Base-by-base conservation (phyloP, 331 rosid genomes). In the Stylosanthes scabra region DNA sequence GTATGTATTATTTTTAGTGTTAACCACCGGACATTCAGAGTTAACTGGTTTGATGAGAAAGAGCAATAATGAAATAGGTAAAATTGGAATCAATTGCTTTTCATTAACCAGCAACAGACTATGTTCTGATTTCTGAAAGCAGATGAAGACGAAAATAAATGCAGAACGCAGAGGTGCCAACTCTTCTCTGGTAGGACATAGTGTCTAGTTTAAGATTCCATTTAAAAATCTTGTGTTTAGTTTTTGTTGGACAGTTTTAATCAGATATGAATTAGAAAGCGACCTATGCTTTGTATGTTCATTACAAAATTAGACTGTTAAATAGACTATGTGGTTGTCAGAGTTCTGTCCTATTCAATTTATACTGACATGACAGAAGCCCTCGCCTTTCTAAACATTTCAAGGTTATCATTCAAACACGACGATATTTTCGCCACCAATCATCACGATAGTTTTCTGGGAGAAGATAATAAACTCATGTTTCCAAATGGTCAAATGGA, bases 241-340 rank as follows among this genome's bases (percentile, higher is more conserved):
- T 60, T 27, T 67, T 58, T 51, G 37, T 15, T 44, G 56, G 68
- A 60, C 71, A 52, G 65, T n/a, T 54, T 11, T 51, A 59, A 74
- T 63, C 44, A 34, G 61, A 74, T 67, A 55, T 31, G 37, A 73
- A 31, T 62, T 74, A 47, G 84, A 80, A 27, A 47, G 74, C 16
- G 74, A 75, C 77, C 64, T 51, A 8, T 75, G 74, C 77, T 46
- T 50, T 68, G 56, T 59, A 16, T 68, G n/a, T 68, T 56, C 79
- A 59, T 66, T 66, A 59, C 74, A 66, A 66, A 44, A 61, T 77
- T 70, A 65, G 37, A 42, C 16, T 51, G 56, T 49, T 47, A 56
- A 56, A 58, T 71, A 72, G 40, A 66, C 70, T 66, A 72, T 72
- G 70, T 27, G 40, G 42, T 39, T 78, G 74, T 65, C 66, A 70